These are phyloP conservation scores for Micractinium sp. DNA, from an alignment of 139 green algal species.

Conservation along the genomic window DNA sequence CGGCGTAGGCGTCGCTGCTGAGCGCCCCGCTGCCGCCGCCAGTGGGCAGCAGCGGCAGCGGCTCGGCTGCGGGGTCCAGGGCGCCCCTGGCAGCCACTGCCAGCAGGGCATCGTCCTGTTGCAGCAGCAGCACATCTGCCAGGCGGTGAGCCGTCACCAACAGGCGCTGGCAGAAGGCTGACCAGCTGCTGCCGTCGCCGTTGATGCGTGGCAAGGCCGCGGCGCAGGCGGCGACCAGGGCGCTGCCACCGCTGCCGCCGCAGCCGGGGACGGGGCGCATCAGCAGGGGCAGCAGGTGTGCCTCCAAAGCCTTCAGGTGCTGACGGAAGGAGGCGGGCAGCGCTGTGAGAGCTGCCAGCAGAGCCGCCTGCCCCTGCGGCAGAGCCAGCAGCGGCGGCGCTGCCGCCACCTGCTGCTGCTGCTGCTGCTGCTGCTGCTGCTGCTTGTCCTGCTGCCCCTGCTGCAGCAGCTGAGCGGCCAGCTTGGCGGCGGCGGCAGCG, in stretches of 20 bases:
- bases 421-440: neutral
- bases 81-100: neutral
- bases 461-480: slow-evolving; percentile 37
- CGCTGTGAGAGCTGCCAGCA: slow-evolving; percentile 33
- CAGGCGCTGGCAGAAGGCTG: slow-evolving; percentile 37
- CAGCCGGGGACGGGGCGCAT: neutral
- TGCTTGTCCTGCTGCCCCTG: slow-evolving; percentile 8
- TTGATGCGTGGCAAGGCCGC: slow-evolving; percentile 39
- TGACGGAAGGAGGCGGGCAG: slow-evolving; percentile 31
- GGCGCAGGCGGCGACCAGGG: slow-evolving; percentile 18
- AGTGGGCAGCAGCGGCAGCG: slow-evolving; percentile 1
- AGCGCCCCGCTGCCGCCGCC: neutral
- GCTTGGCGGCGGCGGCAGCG: slow-evolving; percentile 32
- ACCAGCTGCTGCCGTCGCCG: slow-evolving; percentile 51
- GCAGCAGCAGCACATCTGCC: slow-evolving; percentile 46
- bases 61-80: slow-evolving; percentile 16
- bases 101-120: neutral
- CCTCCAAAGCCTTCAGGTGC: slow-evolving; percentile 36
- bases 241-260: slow-evolving; percentile 2
- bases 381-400: neutral
- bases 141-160: slow-evolving; percentile 45
- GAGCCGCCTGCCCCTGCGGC: slow-evolving; percentile 5
- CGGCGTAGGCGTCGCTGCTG: neutral
- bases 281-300: slow-evolving; percentile 11
- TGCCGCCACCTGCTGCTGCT: neutral